Evolutionary conservation across 2,329 filamentous ascomycete genomes (phyloP).

Genomic region (Grosmannia clavigera): DNA sequence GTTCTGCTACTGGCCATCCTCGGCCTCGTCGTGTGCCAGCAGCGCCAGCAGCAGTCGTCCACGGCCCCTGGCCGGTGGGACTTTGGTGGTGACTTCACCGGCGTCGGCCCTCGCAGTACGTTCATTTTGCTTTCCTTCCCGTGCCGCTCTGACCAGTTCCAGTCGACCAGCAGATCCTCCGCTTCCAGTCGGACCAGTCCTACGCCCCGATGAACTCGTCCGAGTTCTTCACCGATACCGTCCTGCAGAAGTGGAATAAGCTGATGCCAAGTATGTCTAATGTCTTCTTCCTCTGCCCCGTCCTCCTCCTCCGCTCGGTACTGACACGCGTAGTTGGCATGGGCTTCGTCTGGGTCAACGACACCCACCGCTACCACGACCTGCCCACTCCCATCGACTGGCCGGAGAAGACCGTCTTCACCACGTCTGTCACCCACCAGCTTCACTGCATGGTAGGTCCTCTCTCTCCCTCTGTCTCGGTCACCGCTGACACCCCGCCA

Average conservation of each 20-base stretch:
- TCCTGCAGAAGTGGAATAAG: constrained; percentile 22
- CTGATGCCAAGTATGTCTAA: constrained; percentile 20
- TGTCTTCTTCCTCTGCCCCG: background rate
- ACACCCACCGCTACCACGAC: constrained; percentile 23
- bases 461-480: background rate
- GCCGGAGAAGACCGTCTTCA: constrained; percentile 23
- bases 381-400: constrained; percentile 23
- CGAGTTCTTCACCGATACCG: constrained; percentile 23
- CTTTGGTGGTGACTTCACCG: constrained; percentile 24
- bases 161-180: constrained; percentile 21
- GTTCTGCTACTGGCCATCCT: constrained; percentile 25
- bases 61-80: constrained; percentile 14
- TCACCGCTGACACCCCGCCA: background rate
- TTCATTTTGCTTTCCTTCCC: background rate
- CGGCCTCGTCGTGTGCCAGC: constrained; percentile 22
- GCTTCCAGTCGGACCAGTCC: constrained; percentile 21
- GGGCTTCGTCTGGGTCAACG: constrained; percentile 24
- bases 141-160: background rate
- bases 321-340: constrained; percentile 17
- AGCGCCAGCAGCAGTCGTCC: constrained; percentile 11
- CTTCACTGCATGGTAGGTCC: constrained; percentile 19
- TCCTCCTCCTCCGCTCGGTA: too few relatives aligned
- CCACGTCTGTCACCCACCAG: constrained; percentile 24
- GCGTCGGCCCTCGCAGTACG: constrained; percentile 21
- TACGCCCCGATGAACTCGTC: constrained; percentile 24